Percentiles rank a stretch among this genome's conserved stretches.
These are phyloP conservation scores for Calocera viscosa DNA, from an alignment of 768 basidiomycete species.

Conservation along the genomic window DNA sequence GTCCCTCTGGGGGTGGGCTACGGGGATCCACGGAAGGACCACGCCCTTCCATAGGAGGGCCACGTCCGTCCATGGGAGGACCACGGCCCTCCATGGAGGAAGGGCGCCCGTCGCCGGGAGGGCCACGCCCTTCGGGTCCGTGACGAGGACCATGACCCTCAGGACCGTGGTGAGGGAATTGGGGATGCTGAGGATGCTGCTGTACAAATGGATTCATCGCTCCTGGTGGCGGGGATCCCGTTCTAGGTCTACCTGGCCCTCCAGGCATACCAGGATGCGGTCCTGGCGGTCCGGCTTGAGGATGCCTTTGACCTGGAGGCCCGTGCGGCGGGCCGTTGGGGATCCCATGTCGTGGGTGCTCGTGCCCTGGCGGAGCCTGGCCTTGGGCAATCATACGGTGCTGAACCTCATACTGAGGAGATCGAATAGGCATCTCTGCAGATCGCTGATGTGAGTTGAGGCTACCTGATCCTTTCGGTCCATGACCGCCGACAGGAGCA, in stretches of 20 bases:
- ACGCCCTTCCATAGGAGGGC: not conserved
- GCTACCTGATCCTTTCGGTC: not conserved
- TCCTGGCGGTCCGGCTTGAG: not conserved
- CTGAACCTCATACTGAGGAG: slow-evolving; percentile 90
- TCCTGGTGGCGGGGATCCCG: not conserved
- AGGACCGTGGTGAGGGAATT: slow-evolving; percentile 12
- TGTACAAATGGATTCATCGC: slow-evolving; percentile 11
- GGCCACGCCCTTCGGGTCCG: not conserved
- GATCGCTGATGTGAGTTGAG: not conserved
- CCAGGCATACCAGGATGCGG: not conserved
- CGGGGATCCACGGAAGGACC: not conserved
- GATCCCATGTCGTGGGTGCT: slow-evolving; percentile 16
- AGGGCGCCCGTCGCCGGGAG: not conserved
- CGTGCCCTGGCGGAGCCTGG: slow-evolving; percentile 30
- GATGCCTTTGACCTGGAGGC: not conserved
- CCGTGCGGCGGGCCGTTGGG: not conserved
- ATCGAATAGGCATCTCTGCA: slow-evolving; percentile 67
- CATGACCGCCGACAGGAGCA: not conserved
- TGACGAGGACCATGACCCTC: slow-evolving; percentile 12
- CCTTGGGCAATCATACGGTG: slow-evolving; percentile 88
- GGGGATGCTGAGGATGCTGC: slow-evolving; percentile 9
- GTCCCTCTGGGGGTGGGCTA: not conserved
- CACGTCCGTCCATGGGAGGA: not conserved
- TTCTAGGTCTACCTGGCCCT: not conserved
- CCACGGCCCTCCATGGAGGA: not conserved